Percentiles rank a stretch among this genome's conserved stretches.
These are phyloP conservation scores for Myriosclerotinia duriaeana DNA, from an alignment of 2,329 filamentous ascomycete genomes.

Conservation along the genomic window DNA sequence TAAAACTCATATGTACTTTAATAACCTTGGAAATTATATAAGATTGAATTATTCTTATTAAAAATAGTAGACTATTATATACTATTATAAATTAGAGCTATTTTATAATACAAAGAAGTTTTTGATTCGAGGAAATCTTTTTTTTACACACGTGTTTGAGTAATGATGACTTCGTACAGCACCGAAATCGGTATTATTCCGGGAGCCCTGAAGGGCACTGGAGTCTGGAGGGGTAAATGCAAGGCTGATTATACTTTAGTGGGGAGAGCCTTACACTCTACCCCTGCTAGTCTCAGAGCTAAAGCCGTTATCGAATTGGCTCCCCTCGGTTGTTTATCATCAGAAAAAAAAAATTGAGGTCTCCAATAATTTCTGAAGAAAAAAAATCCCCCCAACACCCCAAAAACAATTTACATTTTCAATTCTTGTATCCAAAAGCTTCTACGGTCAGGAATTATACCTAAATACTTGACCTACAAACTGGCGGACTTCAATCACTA, in stretches of 20 bases:
- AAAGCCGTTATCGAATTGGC: constrained; percentile 4
- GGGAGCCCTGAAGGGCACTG: too few relatives aligned
- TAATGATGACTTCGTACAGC: too few relatives aligned
- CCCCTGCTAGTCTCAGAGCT: neutral
- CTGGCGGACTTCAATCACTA: constrained; percentile 22
- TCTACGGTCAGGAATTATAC: neutral
- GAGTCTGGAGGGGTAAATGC: constrained; percentile 1
- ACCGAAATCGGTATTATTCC: neutral
- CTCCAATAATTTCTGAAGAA: neutral
- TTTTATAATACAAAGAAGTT: too few relatives aligned
- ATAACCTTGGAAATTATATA: too few relatives aligned
- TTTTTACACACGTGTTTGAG: too few relatives aligned
- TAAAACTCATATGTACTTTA: too few relatives aligned
- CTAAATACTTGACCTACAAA: constrained; percentile 5
- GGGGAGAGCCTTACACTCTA: neutral
- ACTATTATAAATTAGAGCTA: too few relatives aligned
- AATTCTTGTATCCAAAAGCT: neutral
- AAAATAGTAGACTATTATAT: too few relatives aligned
- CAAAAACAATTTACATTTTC: constrained; percentile 9
- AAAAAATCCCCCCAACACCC: neutral
- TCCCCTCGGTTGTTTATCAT: constrained; percentile 14
- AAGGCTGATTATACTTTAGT: neutral
- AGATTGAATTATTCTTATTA: too few relatives aligned
- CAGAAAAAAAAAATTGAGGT: constrained; percentile 14
- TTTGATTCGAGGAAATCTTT: too few relatives aligned